phyloP scores from a whole-genome alignment of 768 basidiomycete genomes.

The Psilocybe tampanensis region DNA sequence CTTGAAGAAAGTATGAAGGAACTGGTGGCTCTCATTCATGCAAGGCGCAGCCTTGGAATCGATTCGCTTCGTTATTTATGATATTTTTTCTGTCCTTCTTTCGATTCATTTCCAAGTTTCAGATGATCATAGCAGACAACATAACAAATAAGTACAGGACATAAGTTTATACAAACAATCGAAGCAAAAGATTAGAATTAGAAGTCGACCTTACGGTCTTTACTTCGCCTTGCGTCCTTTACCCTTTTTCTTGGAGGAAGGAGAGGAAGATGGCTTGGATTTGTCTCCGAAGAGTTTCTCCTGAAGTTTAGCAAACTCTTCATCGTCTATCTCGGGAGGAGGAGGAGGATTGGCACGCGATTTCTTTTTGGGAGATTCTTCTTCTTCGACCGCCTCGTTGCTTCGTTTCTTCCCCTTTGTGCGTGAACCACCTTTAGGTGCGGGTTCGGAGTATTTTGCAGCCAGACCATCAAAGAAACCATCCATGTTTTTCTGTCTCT shows the following conservation, averaged over 20 bases:
- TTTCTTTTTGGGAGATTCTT: conserved; percentile 54
- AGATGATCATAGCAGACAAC: background rate
- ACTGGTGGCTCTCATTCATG: conserved; percentile 82
- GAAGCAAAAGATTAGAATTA: background rate
- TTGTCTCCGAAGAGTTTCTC: conserved; percentile 48
- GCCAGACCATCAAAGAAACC: conserved; percentile 77
- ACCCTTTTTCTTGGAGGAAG: conserved; percentile 9
- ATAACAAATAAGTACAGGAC: conserved; percentile 3
- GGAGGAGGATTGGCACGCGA: conserved; percentile 37
- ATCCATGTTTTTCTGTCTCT: conserved; percentile 65
- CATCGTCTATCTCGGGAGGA: conserved; percentile 65
- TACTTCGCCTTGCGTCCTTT: conserved; percentile 12
- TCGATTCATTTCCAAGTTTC: conserved; percentile 9
- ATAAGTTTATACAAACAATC: conserved; percentile 5
- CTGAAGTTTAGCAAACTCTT: conserved; percentile 63
- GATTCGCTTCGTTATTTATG: conserved; percentile 79
- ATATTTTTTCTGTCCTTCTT: conserved; percentile 7
- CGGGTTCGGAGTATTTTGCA: conserved; percentile 66
- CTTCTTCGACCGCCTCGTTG: conserved; percentile 42
- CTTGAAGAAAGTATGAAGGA: conserved; percentile 97
- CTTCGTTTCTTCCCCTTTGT: conserved; percentile 60
- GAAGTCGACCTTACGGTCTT: background rate
- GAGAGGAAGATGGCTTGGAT: conserved; percentile 1
- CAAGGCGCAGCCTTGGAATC: conserved; percentile 80
- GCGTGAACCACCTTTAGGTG: conserved; percentile 40